Conservation (phyloP, 2,329 filamentous ascomycete species). For the Calycina herbarum region DNA sequence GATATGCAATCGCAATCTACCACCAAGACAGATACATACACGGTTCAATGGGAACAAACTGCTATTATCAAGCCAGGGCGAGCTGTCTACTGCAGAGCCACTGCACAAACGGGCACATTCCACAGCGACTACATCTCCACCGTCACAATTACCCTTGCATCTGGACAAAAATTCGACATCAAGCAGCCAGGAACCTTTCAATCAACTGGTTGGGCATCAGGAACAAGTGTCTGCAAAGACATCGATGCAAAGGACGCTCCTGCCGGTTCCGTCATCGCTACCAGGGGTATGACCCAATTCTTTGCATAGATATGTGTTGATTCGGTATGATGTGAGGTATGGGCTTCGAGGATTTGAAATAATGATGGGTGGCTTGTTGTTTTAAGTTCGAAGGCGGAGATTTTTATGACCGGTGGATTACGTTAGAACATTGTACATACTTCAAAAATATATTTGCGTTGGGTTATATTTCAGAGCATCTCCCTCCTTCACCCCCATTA, state of each 20-base stretch:
- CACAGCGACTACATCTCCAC: constrained; percentile 2
- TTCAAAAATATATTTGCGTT: too few species aligned
- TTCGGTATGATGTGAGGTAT: too few species aligned
- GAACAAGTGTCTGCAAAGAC: constrained; percentile 6
- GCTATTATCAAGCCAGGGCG: not conserved
- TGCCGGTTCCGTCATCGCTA: not conserved
- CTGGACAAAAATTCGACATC: constrained; percentile 5
- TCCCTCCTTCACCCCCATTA: too few species aligned
- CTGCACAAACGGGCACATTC: not conserved
- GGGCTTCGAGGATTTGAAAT: too few species aligned
- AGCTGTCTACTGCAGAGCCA: constrained; percentile 3
- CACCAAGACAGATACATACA: not conserved
- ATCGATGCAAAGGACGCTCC: constrained; percentile 6
- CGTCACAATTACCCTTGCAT: not conserved
- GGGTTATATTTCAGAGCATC: too few species aligned
- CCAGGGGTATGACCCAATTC: not conserved
- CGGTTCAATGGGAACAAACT: not conserved
- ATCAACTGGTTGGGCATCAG: not conserved
- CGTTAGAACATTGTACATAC: too few species aligned
- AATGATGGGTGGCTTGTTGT: too few species aligned
- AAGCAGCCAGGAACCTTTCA: constrained; percentile 3
- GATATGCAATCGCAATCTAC: not conserved
- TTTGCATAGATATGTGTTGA: too few species aligned
- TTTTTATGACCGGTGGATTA: too few species aligned
- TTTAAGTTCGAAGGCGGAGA: too few species aligned